Evolutionary conservation across 2,329 filamentous ascomycete species (phyloP).

Genomic region (Thelonectria olida): DNA sequence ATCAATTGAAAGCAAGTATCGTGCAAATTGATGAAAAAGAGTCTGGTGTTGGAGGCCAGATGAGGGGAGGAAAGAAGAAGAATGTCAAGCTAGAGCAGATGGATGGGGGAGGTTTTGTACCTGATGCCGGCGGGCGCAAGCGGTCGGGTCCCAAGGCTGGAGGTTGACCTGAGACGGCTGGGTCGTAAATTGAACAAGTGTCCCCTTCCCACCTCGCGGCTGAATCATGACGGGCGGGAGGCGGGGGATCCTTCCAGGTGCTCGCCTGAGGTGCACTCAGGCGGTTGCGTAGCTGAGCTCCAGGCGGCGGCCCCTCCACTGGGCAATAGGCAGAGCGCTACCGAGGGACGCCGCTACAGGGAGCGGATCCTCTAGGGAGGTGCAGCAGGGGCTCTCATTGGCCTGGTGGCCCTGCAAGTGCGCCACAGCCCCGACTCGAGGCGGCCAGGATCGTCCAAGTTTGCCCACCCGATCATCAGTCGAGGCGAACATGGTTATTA

Average conservation of each 20-base stretch:
- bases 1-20: conserved; percentile 35
- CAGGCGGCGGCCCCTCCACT: background rate
- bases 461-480: conserved; percentile 12
- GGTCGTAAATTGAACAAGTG: conserved; percentile 55
- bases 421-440: conserved; percentile 31
- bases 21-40: conserved; percentile 34
- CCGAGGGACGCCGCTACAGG: conserved; percentile 18
- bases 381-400: conserved; percentile 19
- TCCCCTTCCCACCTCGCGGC: conserved; percentile 50
- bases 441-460: conserved; percentile 19
- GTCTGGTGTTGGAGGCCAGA: conserved; percentile 24
- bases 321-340: conserved; percentile 1
- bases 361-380: background rate
- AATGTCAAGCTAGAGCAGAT: conserved; percentile 28
- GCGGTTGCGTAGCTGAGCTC: background rate
- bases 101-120: conserved; percentile 49
- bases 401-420: conserved; percentile 19
- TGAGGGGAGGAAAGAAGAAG: conserved; percentile 24
- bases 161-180: conserved; percentile 36
- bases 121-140: conserved; percentile 26
- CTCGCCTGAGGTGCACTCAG: background rate
- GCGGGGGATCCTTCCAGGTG: conserved; percentile 8
- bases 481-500: background rate
- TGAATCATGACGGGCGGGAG: conserved; percentile 26
- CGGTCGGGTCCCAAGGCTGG: conserved; percentile 21